Percentiles rank a stretch among this genome's conserved stretches.
Conservation (phyloP, 805 yeast genomes). For the Schwanniomyces yamadae region DNA sequence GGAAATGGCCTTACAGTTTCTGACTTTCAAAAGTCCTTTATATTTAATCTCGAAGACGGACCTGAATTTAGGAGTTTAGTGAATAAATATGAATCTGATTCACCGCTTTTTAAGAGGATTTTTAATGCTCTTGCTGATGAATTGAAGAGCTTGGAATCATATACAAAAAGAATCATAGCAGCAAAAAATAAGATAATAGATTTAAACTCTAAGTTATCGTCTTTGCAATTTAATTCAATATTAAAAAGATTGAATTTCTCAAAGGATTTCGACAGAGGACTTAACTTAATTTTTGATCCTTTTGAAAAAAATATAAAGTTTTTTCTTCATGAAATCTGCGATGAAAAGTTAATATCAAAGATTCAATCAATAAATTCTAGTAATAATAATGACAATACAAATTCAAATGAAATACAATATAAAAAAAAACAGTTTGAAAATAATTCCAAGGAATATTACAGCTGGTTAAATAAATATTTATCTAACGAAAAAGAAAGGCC, state of each 20-base stretch:
- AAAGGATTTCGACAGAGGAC: constrained; percentile 22
- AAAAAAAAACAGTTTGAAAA: constrained; percentile 36
- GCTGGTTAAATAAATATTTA: constrained; percentile 43
- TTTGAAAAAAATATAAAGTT: constrained; percentile 30
- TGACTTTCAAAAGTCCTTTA: constrained; percentile 30
- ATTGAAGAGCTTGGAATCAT: constrained; percentile 26
- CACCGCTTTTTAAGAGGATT: constrained; percentile 28
- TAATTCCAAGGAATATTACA: constrained; percentile 41
- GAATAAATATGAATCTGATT: constrained; percentile 26
- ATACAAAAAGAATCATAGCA: constrained; percentile 17
- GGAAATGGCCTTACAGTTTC: constrained; percentile 7
- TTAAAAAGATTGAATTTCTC: constrained; percentile 22
- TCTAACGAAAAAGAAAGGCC: constrained; percentile 45
- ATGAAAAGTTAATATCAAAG: constrained; percentile 25
- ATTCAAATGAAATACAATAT: constrained; percentile 22
- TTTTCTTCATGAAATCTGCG: constrained; percentile 29
- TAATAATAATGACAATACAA: constrained; percentile 12
- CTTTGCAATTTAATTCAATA: constrained; percentile 25
- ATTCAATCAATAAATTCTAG: constrained; percentile 15
- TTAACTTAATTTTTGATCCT: constrained; percentile 30
- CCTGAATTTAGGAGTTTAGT: constrained; percentile 40
- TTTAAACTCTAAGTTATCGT: constrained; percentile 16
- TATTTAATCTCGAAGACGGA: constrained; percentile 41
- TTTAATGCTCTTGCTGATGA: constrained; percentile 30
- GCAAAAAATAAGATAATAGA: constrained; percentile 25